These are phyloP conservation scores for Ceratocystis smalleyi DNA, from an alignment of 2,329 filamentous ascomycete genomes.

Conservation along the genomic window DNA sequence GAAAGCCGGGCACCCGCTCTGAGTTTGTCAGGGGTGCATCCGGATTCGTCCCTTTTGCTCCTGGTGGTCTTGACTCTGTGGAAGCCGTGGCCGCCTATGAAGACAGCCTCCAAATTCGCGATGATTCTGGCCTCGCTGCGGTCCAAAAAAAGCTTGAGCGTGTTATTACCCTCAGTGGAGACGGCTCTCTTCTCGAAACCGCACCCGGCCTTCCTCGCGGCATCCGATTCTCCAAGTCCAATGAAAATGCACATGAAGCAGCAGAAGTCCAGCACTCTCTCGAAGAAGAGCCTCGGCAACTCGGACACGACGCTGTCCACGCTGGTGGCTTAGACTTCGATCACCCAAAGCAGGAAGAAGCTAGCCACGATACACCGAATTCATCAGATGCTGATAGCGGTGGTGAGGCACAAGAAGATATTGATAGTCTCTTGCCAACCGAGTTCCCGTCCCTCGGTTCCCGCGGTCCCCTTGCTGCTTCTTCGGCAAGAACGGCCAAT, in stretches of 20 bases:
- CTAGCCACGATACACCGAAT: neutral
- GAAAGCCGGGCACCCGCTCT: conserved; percentile 71
- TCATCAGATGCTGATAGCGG: conserved; percentile 6
- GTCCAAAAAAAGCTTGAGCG: conserved; percentile 50
- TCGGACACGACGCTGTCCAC: conserved; percentile 17
- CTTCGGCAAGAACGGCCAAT: conserved; percentile 56
- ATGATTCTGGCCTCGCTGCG: conserved; percentile 25
- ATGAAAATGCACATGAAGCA: conserved; percentile 46
- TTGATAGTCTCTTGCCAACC: conserved; percentile 75
- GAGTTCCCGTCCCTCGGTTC: conserved; percentile 89
- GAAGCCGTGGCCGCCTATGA: conserved; percentile 75
- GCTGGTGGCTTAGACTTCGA: neutral
- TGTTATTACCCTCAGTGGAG: conserved; percentile 66
- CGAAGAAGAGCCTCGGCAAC: conserved; percentile 31
- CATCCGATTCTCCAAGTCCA: conserved; percentile 51
- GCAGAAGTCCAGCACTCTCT: conserved; percentile 37
- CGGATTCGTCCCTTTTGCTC: conserved; percentile 87
- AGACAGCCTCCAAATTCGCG: conserved; percentile 35
- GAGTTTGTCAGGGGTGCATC: conserved; percentile 88
- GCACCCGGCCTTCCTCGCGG: conserved; percentile 73
- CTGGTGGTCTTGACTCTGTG: conserved; percentile 74
- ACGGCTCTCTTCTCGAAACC: conserved; percentile 63
- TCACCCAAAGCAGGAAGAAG: neutral
- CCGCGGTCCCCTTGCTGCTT: conserved; percentile 56
- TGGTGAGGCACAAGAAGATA: conserved; percentile 33